Base-by-base conservation (phyloP, 345 rosid genomes). In the Ceriops decandra region DNA sequence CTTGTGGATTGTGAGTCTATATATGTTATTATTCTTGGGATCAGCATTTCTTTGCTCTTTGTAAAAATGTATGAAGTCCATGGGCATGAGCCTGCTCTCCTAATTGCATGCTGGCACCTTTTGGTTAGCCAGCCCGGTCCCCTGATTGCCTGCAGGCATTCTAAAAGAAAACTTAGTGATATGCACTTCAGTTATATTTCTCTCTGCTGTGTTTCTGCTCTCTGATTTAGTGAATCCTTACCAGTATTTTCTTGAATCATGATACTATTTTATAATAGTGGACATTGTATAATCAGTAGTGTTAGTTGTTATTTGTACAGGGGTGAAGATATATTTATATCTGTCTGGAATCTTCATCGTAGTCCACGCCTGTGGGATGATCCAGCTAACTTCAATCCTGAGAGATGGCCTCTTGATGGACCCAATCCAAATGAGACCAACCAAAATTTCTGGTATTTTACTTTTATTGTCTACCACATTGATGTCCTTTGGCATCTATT, bases 351-450 rank as follows among this genome's bases (percentile, higher is more conserved):
- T 79, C 78, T 93, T 24, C 98, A 93, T 77, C 90, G 76, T 54
- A 91, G 97, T 82, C 97, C 96, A 62, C 82, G 79, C 62, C 85
- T 75, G 49, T 93, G 98, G 98, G 84, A 82, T 42, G 87, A 83
- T 24, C 81, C 95, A 0, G 91, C 88, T 26, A 88, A 88, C 75
- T 93, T 93, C 76, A 88, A 83, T 79, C 98, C 98, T 0, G 98
- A 93, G 79, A 89, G 98, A 80, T 93, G 98, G 98, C 93, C 98
- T 53, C 54, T 93, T 35, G 96, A 90, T 72, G 98, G 97, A 61
- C 96, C 96, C 20, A 93, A 87, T 80, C 98, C 98, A 69, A 93
- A 93, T 77, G 98, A 93, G 80, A 90, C 93, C 27, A 92, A 92
- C 84, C 98, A 92, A 78, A 86, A 85, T 74, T 92, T 90, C 83